Evolutionary conservation across 805 yeast genomes (phyloP), one percentile per base, ranked within the genome.

Genomic region (Wickerhamiella lipophila): DNA sequence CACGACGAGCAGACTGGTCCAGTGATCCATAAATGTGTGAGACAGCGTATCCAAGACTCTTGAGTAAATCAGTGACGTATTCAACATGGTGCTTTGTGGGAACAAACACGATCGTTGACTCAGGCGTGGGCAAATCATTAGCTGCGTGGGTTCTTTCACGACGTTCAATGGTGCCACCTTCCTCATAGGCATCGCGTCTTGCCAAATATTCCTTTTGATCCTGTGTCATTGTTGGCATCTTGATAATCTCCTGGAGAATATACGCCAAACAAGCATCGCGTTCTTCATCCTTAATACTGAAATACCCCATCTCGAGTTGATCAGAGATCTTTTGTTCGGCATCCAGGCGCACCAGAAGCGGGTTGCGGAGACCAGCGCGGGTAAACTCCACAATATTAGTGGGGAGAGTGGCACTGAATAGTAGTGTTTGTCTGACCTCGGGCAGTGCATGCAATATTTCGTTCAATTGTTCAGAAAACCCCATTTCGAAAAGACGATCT

Each of bases 81-180:
- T 92, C 99, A 19, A 92, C 98, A 66, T 92, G 98, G 67, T 92
- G 98, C 67, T 87, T 83, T 0, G 99, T 92, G 42, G 97, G 98
- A 6, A 86, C 96, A 58, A 92, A 92, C 2, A 92, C 75, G 56
- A 92, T 87, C 1, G 98, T 92, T 3, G 97, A 85, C 53, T 76
- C 70, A 51, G 79, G 79, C 2, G 94, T 81, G 1, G 96, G 96
- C 52, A 89, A 67, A 50, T 79, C 88, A 58, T 79, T 82, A 0
- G 95, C 95, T 1, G 80, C 75, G 6, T 94, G 89, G 41, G 81
- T 68, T 56, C 78, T 73, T 51, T 72, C 76, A 55, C 75, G 76
- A 51, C 69, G 72, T 42, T 66, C 64, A 27, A 49, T 21, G 6
- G 46, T 41, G 19, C 47, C 53, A 13, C 66, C 72, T 42, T 76